Evolutionary conservation across 148 eudicot genomes (phyloP), one percentile per base, ranked within the genome.

Genomic region (Camellia lanceoleosa): DNA sequence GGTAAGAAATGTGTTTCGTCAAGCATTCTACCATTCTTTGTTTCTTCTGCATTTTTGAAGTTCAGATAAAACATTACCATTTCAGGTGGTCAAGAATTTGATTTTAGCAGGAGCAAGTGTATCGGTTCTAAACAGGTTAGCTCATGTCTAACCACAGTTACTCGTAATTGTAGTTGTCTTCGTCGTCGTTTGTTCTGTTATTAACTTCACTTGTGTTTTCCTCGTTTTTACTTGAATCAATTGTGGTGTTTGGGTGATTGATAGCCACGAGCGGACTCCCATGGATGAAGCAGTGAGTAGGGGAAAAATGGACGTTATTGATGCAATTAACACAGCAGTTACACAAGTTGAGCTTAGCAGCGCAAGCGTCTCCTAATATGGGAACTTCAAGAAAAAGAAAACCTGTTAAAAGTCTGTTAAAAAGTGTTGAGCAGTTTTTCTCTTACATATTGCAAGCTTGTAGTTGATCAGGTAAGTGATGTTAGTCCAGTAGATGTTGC

Each of bases 181-280:
- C 11, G 3, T 75, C 13, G 23, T 42, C 30, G 41, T 30, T 55
- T 47, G 58, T 41, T 78, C 38, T 43, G 19, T 6, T 46, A 67
- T 14, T 78, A 38, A 18, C 13, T 69, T 54, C 7, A 5, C 9
- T n/a, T 1, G 18, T 61, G 18, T 46, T 11, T 44, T n/a, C 30
- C 55, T 7, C 41, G 7, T 16, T 70, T 60, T 75, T 67, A 44
- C 51, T 55, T 74, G 12, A 49, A 15, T 65, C 8, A 7, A 55
- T 47, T 4, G 3, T 7, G 9, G 2, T 51, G 10, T 42, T 51
- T 49, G 30, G 10, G 51, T 54, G 14, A 66, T 83, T 62, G 63
- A 69, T 75, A 93, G 97, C 84, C 92, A 91, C 79, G 97, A 94
- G 81, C 87, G 88, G 20, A 89, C 95, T 44, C 96, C 98, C 2